These are phyloP conservation scores for Narthecium ossifragum DNA, from an alignment of 106 monocot species.

Conservation along the genomic window DNA sequence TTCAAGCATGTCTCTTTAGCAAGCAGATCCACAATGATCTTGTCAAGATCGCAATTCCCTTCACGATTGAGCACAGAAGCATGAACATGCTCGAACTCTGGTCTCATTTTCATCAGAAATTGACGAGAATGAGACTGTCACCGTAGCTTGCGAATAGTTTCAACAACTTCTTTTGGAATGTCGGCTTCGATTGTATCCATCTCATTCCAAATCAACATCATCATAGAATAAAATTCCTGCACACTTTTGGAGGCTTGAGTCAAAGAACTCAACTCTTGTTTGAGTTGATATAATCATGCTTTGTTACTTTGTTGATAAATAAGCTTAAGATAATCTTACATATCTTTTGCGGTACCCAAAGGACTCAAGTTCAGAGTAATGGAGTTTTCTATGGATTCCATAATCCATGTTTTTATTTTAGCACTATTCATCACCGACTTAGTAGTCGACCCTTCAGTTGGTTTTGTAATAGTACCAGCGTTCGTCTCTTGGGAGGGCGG, in stretches of 20 bases:
- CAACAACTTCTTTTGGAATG: too few species aligned
- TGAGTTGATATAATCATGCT: too few species aligned
- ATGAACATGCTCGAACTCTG: not conserved
- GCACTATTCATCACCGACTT: not conserved
- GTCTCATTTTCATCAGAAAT: slow-evolving; percentile 9
- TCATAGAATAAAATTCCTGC: too few species aligned
- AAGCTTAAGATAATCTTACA: slow-evolving; percentile 1
- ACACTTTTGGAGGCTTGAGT: not conserved
- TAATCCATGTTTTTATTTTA: too few species aligned
- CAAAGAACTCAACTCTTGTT: not conserved
- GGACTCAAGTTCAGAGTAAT: not conserved
- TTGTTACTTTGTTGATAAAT: too few species aligned
- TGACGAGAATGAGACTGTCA: not conserved
- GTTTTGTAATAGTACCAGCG: not conserved
- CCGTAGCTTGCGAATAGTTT: not conserved
- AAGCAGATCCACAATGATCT: too few species aligned
- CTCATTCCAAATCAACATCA: too few species aligned
- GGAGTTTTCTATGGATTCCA: not conserved
- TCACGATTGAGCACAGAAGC: not conserved
- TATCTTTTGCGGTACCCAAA: not conserved
- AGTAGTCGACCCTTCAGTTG: too few species aligned
- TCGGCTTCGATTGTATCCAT: too few species aligned
- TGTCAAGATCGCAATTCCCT: too few species aligned
- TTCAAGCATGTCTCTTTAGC: not conserved
- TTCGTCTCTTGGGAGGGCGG: too few species aligned